Evolutionary conservation across 345 rosid species (phyloP).

Genomic region (Draba incana): DNA sequence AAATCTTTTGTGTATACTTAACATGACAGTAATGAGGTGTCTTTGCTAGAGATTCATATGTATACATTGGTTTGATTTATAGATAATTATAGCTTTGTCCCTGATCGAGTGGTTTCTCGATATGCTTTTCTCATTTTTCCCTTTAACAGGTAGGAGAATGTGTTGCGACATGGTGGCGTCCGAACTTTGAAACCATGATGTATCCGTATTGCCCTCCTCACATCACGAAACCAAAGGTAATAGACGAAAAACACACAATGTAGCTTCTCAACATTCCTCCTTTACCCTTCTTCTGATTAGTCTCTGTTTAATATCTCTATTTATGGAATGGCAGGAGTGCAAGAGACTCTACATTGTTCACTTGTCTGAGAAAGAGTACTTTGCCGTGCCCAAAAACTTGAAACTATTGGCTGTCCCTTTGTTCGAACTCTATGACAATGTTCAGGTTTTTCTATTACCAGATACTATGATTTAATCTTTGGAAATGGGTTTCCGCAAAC

Average conservation of each 20-base stretch:
- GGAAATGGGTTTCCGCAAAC: slow-evolving; percentile 2
- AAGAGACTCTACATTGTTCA: slow-evolving; percentile 94
- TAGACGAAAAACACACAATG: no score
- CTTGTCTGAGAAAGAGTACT: slow-evolving; percentile 95
- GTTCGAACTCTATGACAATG: slow-evolving; percentile 96
- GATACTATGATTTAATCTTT: not conserved
- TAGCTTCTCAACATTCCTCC: not conserved
- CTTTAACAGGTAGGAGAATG: slow-evolving; percentile 84
- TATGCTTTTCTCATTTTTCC: not conserved
- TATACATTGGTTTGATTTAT: not conserved
- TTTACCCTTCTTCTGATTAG: slow-evolving; percentile 12
- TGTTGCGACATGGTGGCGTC: slow-evolving; percentile 99
- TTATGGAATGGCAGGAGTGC: slow-evolving; percentile 73
- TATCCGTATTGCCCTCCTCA: slow-evolving; percentile 99
- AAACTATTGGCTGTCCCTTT: slow-evolving; percentile 94
- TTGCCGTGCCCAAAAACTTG: slow-evolving; percentile 96
- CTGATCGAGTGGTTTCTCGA: slow-evolving; percentile 12
- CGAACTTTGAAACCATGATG: slow-evolving; percentile 95
- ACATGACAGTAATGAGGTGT: not conserved
- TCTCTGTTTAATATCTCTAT: slow-evolving; percentile 20
- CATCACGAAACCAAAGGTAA: slow-evolving; percentile 94
- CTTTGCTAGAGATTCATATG: slow-evolving; percentile 5
- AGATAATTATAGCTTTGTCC: not conserved
- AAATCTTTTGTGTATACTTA: slow-evolving; percentile 10
- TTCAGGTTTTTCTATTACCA: slow-evolving; percentile 54